Evolutionary conservation across 441 rosid species (phyloP).

Genomic region (Caryocar brasiliense): DNA sequence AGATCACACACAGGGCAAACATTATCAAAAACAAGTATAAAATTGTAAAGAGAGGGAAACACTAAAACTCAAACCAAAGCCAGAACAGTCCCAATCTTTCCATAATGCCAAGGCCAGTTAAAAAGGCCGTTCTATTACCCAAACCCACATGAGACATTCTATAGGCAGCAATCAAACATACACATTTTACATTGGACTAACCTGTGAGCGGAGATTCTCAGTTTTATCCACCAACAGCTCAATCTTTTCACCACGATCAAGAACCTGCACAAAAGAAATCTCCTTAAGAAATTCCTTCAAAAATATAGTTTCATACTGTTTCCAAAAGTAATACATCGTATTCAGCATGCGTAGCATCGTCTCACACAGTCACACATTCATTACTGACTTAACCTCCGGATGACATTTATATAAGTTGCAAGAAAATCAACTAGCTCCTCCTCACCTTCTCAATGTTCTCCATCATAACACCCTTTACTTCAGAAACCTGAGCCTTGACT

Average conservation of each 20-base stretch:
- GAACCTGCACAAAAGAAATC: slow-evolving; percentile 53
- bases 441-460: slow-evolving; percentile 70
- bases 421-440: background rate
- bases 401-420: background rate
- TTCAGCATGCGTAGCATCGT: background rate
- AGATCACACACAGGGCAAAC: too few species aligned
- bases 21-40: background rate
- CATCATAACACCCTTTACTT: slow-evolving; percentile 85
- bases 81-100: background rate
- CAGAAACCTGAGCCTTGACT: slow-evolving; percentile 79
- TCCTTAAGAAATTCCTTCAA: background rate
- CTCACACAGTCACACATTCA: background rate
- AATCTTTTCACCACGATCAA: slow-evolving; percentile 94
- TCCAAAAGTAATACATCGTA: too few species aligned
- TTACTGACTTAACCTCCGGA: too few species aligned
- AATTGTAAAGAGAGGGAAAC: background rate
- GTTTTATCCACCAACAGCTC: slow-evolving; percentile 94
- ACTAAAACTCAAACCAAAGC: background rate
- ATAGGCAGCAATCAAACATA: background rate
- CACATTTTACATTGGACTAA: slow-evolving; percentile 4
- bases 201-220: slow-evolving; percentile 90
- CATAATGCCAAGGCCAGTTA: background rate
- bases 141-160: background rate
- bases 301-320: too few species aligned
- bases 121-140: background rate